These are phyloP conservation scores for Magnolia changhungtana DNA, from an alignment of 164 flowering plant genomes.

Conservation along the genomic window DNA sequence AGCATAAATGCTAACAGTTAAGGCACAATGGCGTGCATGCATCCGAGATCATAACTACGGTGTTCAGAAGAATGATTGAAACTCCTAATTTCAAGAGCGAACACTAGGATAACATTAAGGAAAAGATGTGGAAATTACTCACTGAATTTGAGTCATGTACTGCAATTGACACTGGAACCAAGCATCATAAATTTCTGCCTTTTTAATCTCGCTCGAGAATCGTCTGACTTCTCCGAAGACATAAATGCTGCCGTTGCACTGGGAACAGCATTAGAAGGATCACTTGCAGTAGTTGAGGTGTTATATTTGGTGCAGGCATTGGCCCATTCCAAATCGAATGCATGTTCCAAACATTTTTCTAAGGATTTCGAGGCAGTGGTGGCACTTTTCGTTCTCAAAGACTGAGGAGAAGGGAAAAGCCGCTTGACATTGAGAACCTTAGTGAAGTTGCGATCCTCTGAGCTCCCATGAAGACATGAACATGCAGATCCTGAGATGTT, in stretches of 20 bases:
- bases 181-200: slow-evolving; percentile 6
- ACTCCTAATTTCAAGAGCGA: no score
- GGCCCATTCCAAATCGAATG: slow-evolving; percentile 33
- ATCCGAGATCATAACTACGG: no score
- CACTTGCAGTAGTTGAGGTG: slow-evolving; percentile 11
- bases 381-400: neutral
- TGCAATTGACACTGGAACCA: slow-evolving; percentile 7
- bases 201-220: slow-evolving; percentile 14
- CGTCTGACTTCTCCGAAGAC: slow-evolving; percentile 8
- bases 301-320: slow-evolving; percentile 9
- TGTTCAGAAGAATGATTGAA: no score
- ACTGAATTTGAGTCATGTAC: slow-evolving; percentile 9
- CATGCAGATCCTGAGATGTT: neutral
- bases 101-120: neutral
- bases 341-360: slow-evolving; percentile 27
- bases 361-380: slow-evolving; percentile 22
- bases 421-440: slow-evolving; percentile 14
- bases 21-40: no score
- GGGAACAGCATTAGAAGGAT: slow-evolving; percentile 12
- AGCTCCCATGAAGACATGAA: slow-evolving; percentile 6
- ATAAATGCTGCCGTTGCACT: slow-evolving; percentile 1
- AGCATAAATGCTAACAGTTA: no score
- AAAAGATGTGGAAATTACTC: slow-evolving; percentile 4
- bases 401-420: slow-evolving; percentile 22
- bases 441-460: slow-evolving; percentile 8